Evolutionary conservation across 139 green algal species (phyloP), one percentile per base, ranked within the genome.

Genomic region (Desmodesmus armatus): DNA sequence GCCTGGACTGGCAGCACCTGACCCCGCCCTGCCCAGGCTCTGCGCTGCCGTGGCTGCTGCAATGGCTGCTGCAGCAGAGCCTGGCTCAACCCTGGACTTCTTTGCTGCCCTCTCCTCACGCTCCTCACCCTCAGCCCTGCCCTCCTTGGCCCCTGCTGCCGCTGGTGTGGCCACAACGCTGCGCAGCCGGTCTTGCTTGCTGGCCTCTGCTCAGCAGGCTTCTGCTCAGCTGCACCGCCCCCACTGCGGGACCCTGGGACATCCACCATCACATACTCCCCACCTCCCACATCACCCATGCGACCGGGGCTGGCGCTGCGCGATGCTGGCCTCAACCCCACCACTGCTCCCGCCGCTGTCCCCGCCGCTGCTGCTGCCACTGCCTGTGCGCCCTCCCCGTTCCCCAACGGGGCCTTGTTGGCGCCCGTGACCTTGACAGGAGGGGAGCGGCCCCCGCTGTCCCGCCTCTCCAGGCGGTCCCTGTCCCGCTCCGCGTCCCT

Each of bases 191-290:
- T n/a, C n/a, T n/a, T n/a, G n/a, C n/a, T n/a, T n/a, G n/a, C n/a
- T n/a, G n/a, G n/a, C n/a, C n/a, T n/a, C n/a, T n/a, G n/a, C n/a
- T n/a, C n/a, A n/a, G n/a, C n/a, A n/a, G n/a, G n/a, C n/a, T n/a
- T n/a, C n/a, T n/a, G n/a, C n/a, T n/a, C n/a, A n/a, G n/a, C n/a
- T n/a, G n/a, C n/a, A n/a, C n/a, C n/a, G n/a, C n/a, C n/a, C 33
- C 65, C 43, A 11, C 65, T 72, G 65, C 65, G 31, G 31, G 31
- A 13, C 21, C n/a, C 49, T 23, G 47, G 31, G 17, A 5, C 23
- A 35, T 80, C 49, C 5, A 80, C 47, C 73, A 80, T 80, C 23
- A 80, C 73, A 33, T 80, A 80, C 73, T 80, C 73, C n/a, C 73
- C 49, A 39, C 70, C 44, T 40, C 70, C 19, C 17, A 15, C 47